Evolutionary conservation across 2,329 filamentous ascomycete genomes (phyloP).

Genomic region (Trichocomaceae sp.): DNA sequence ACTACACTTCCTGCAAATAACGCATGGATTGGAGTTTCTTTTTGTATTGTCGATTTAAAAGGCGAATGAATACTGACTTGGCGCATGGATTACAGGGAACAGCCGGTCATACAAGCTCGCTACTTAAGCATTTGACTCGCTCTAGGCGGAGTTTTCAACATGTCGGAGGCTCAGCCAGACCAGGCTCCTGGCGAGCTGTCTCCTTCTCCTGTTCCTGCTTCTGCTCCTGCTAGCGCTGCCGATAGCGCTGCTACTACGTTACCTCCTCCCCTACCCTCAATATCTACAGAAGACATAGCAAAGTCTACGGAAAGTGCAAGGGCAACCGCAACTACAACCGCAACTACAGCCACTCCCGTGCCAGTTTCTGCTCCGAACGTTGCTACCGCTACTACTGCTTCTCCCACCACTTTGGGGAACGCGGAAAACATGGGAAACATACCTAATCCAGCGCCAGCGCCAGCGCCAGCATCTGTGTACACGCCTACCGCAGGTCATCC

Average conservation of each 20-base stretch:
- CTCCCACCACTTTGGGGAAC: not conserved
- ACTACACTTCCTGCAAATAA: not conserved
- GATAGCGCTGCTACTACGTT: not conserved
- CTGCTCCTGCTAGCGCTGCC: not conserved
- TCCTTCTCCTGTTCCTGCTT: not conserved
- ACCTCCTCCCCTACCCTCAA: constrained; percentile 4
- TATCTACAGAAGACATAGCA: constrained; percentile 10
- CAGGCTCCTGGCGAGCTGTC: not conserved
- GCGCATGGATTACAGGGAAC: not conserved
- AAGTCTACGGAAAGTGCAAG: not conserved
- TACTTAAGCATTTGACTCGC: not conserved
- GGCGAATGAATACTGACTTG: not conserved
- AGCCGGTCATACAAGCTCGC: not conserved
- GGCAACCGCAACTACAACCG: not conserved
- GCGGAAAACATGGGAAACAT: too few species aligned
- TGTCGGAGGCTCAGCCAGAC: constrained; percentile 9
- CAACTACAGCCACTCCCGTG: not conserved
- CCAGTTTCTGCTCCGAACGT: not conserved
- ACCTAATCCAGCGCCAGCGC: constrained; percentile 12
- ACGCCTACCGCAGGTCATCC: constrained; percentile 26
- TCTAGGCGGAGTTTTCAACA: constrained; percentile 1
- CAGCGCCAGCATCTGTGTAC: constrained; percentile 18
- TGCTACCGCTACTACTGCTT: not conserved
- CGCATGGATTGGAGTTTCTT: not conserved
- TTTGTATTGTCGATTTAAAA: not conserved